Percentiles rank a stretch among this genome's conserved stretches.
Conservation (phyloP, 2,329 filamentous ascomycete species). For the Sporothrix variecibatus region DNA sequence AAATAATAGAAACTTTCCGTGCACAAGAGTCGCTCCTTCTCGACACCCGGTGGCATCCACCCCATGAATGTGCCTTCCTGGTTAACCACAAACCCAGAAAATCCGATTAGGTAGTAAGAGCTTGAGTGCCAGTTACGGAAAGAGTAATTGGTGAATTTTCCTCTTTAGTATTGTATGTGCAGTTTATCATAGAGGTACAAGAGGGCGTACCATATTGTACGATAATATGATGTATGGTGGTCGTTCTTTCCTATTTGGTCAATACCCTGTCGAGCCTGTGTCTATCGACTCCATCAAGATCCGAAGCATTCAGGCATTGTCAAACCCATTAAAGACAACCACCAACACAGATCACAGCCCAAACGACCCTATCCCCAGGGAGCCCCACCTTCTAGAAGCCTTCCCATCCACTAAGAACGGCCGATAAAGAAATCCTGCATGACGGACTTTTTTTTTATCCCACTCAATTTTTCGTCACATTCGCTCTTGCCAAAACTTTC, state of each 20-base stretch:
- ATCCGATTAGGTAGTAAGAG: not conserved
- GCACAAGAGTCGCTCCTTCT: not conserved
- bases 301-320: not conserved
- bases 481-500: slow-evolving; percentile 14
- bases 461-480: slow-evolving; percentile 7
- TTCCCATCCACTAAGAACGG: slow-evolving; percentile 22
- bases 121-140: not conserved
- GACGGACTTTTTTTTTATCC: slow-evolving; percentile 9
- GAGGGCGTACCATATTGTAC: not conserved
- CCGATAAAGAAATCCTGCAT: slow-evolving; percentile 21
- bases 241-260: not conserved
- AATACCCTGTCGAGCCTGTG: not conserved
- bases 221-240: not conserved
- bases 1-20: not conserved
- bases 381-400: slow-evolving; percentile 24
- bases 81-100: too few species aligned
- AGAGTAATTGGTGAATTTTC: not conserved
- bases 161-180: not conserved
- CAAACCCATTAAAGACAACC: slow-evolving; percentile 1
- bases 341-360: not conserved
- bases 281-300: not conserved
- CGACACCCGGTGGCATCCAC: not conserved
- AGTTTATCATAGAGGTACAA: not conserved
- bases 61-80: not conserved
- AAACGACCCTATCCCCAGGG: slow-evolving; percentile 19